phyloP scores from a whole-genome alignment of 768 basidiomycete genomes.

The Saitozyma podzolica region DNA sequence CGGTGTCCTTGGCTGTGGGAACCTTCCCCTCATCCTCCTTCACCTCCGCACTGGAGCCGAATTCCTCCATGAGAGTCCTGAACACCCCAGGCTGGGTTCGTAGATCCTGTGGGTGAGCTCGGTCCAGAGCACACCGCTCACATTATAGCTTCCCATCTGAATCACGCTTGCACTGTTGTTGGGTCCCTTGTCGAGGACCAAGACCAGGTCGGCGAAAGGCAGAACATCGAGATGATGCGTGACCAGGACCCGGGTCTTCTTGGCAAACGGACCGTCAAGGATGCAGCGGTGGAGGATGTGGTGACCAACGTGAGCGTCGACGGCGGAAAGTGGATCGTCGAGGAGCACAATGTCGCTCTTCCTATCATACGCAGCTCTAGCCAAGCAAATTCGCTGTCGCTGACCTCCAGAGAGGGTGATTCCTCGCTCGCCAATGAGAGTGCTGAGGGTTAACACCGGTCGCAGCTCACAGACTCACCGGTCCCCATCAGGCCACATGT shows the following conservation, averaged over 20 bases:
- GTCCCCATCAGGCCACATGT: conserved; percentile 35
- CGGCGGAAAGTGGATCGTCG: conserved; percentile 63
- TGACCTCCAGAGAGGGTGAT: conserved; percentile 52
- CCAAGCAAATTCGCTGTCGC: conserved; percentile 43
- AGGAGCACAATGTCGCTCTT: conserved; percentile 42
- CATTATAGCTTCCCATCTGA: conserved; percentile 64
- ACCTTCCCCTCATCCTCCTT: conserved; percentile 1
- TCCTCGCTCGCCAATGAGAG: conserved; percentile 83
- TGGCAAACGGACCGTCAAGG: conserved; percentile 54
- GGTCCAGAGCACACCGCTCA: conserved; percentile 6
- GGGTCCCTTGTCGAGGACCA: conserved; percentile 41
- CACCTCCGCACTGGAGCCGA: conserved; percentile 53
- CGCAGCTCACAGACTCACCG: conserved; percentile 43
- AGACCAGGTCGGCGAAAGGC: conserved; percentile 40
- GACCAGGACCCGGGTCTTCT: conserved; percentile 64
- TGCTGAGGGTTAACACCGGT: conserved; percentile 56
- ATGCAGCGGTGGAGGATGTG: conserved; percentile 66
- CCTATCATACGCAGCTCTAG: conserved; percentile 38
- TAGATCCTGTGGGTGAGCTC: conserved; percentile 16
- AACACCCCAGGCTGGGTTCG: conserved; percentile 31
- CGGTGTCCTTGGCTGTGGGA: conserved; percentile 16
- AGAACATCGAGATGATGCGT: conserved; percentile 51
- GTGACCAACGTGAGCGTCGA: conserved; percentile 74
- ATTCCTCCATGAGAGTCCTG: conserved; percentile 48
- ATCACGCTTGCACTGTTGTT: conserved; percentile 53